Evolutionary conservation across 768 basidiomycete genomes (phyloP), one percentile per base, ranked within the genome.

Genomic region (Phlebiopsis gigantea): DNA sequence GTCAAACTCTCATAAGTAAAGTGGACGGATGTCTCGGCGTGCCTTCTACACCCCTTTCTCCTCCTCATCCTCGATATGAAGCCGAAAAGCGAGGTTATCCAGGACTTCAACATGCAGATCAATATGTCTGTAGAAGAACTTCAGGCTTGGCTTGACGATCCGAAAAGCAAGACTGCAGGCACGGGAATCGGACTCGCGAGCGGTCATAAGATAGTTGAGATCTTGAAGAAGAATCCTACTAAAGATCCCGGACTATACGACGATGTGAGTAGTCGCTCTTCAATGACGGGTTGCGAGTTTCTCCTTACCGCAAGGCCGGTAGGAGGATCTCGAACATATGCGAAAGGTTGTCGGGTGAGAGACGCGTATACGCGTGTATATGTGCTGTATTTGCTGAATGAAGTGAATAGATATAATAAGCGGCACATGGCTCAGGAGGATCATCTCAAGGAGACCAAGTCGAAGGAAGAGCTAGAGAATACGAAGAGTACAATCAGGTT

Each of bases 251-350:
- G 63, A 41, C 59, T 58, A 47, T 72, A 72, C 51, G 69, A 69
- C 45, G 63, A 68, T 43, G 67, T 70, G 44, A 17, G 62, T 53
- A 8, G 19, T 25, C 4, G n/a, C 6, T n/a, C n/a, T n/a, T n/a
- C n/a, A n/a, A 15, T 26, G 8, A 21, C 10, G 31, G n/a, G 31
- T 41, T 25, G 34, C 24, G 25, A 1, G 25, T 24, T 21, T 24
- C 22, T n/a, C 9, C 2, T 39, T 10, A 39, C 31, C 12, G 17
- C 8, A 17, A 3, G 34, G 12, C 34, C 9, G 25, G 12, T 43
- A 72, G 68, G 64, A 66, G 31, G 69, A 69, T 29, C 63, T 70
- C n/a, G 61, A 63, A 57, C 70, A 71, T 56, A 70, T 71, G 59
- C 60, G 69, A 24, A 71, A 69, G 55, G 70, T 72, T 22, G 68